Evolutionary conservation across 306 rosid species (phyloP).

Genomic region (Lathyrus tuberosus): DNA sequence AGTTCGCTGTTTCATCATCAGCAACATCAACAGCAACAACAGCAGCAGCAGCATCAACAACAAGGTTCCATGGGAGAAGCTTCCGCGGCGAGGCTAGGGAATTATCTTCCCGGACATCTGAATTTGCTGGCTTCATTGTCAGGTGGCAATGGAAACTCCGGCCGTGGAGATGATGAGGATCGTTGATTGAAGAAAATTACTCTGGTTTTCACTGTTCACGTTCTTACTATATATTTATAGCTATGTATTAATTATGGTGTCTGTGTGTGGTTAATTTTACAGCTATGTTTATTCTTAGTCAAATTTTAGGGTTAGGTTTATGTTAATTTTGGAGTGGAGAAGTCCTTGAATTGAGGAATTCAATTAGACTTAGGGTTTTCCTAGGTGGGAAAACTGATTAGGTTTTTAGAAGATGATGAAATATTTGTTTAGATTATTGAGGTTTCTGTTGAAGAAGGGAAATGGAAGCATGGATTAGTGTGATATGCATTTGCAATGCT

Average conservation of each 20-base stretch:
- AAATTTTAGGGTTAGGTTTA: conserved; percentile 58
- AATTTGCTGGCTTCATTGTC: conserved; percentile 97
- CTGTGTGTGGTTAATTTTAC: conserved; percentile 34
- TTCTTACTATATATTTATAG: conserved; percentile 46
- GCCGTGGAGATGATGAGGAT: conserved; percentile 86
- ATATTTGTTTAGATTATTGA: conserved; percentile 57
- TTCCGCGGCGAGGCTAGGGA: conserved; percentile 93
- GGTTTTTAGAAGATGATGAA: conserved; percentile 44
- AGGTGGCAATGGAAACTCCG: conserved; percentile 81
- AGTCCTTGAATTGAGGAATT: conserved; percentile 56
- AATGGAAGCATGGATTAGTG: background rate
- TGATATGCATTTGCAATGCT: background rate
- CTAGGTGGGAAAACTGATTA: conserved; percentile 48
- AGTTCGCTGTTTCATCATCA: conserved; percentile 45
- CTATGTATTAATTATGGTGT: conserved; percentile 14
- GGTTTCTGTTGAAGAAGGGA: conserved; percentile 47
- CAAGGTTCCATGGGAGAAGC: conserved; percentile 78
- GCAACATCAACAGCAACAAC: conserved; percentile 49
- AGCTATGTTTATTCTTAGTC: conserved; percentile 52
- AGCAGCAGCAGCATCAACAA: conserved; percentile 47
- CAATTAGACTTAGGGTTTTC: conserved; percentile 46
- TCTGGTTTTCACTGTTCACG: conserved; percentile 10
- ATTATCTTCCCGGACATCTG: conserved; percentile 97
- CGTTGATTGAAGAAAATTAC: conserved; percentile 46
- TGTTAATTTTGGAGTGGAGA: conserved; percentile 46